A percentile compares a stretch with the other conserved stretches of the same genome.
Evolutionary conservation across 768 basidiomycete species (phyloP).

Genomic region (Tricholoma furcatifolium): DNA sequence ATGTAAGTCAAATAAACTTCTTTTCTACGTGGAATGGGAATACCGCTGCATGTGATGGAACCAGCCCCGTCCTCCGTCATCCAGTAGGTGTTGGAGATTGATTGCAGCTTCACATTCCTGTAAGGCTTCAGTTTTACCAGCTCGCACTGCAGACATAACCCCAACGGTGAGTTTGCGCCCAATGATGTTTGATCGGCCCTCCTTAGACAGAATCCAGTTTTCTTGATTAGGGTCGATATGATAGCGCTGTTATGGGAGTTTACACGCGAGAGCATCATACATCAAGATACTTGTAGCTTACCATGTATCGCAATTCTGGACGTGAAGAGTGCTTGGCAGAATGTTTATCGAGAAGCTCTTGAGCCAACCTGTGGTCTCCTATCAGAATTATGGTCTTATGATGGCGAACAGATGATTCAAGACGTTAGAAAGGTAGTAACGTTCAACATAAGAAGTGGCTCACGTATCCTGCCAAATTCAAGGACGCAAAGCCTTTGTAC

Average conservation of each 20-base stretch:
- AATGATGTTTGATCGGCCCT: no score
- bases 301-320: not conserved
- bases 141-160: no score
- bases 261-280: not conserved
- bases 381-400: not conserved
- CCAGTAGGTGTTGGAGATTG: not conserved
- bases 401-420: not conserved
- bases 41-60: not conserved
- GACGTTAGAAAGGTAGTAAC: no score
- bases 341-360: not conserved
- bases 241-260: not conserved
- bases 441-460: no score
- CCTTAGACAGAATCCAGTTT: not conserved
- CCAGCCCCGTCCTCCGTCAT: not conserved
- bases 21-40: not conserved
- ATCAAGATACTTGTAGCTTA: not conserved
- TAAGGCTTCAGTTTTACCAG: not conserved
- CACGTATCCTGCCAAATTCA: no score
- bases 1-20: no score
- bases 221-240: not conserved
- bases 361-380: not conserved
- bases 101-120: not conserved
- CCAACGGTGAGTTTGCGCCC: not conserved
- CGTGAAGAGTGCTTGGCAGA: not conserved
- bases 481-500: no score